These are phyloP conservation scores for Kappamyces sp. DNA, from an alignment of 192 early-diverging fungal genomes.

Conservation along the genomic window DNA sequence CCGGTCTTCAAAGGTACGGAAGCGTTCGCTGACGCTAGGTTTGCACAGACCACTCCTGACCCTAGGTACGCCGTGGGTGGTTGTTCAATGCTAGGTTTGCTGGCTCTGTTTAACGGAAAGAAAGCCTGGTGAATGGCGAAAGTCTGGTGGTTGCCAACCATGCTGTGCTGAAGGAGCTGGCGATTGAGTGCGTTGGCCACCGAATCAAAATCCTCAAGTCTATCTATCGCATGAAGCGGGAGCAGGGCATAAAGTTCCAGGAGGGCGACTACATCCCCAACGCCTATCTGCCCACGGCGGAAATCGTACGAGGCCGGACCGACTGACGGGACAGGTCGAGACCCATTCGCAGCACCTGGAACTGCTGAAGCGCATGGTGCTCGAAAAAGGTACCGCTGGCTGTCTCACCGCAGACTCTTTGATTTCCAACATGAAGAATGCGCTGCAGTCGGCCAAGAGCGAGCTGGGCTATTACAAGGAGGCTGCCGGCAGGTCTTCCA, in stretches of 20 bases:
- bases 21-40: not conserved
- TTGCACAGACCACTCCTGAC: constrained; percentile 24
- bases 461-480: too few species aligned
- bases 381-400: too few species aligned
- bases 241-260: constrained; percentile 72
- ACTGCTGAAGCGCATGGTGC: not conserved
- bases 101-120: constrained; percentile 33
- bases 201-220: constrained; percentile 84
- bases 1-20: too few species aligned
- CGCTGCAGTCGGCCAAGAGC: too few species aligned
- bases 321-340: constrained; percentile 17
- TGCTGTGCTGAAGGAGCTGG: constrained; percentile 83
- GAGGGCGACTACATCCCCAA: constrained; percentile 74
- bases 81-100: not conserved
- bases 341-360: constrained; percentile 18
- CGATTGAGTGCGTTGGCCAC: constrained; percentile 77
- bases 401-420: too few species aligned
- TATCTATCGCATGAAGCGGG: constrained; percentile 78
- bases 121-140: constrained; percentile 86
- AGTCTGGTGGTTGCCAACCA: constrained; percentile 84
- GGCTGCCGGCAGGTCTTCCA: too few species aligned
- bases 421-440: too few species aligned
- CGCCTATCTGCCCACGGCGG: not conserved
- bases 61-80: constrained; percentile 17
- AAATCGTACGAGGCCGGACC: constrained; percentile 6